Conservation (phyloP, 2,329 filamentous ascomycete genomes). For the Colletotrichum sp. region DNA sequence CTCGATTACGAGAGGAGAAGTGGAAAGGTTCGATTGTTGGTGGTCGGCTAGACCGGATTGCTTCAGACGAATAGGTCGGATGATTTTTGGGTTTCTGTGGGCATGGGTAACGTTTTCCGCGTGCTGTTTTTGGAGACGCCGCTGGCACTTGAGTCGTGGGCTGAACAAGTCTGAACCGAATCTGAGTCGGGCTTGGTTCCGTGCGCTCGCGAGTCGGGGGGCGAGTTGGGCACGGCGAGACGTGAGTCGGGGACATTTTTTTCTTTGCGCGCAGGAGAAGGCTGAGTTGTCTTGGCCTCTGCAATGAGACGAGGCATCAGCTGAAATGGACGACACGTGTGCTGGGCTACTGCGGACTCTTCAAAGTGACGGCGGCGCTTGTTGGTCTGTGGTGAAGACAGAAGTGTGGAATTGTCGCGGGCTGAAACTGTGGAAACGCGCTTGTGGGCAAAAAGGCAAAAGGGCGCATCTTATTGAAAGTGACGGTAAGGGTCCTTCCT, state of each 20-base stretch:
- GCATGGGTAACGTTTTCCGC: neutral
- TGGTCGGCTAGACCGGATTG: neutral
- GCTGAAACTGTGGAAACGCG: constrained; percentile 18
- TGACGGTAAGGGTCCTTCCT: neutral
- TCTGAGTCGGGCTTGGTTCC: neutral
- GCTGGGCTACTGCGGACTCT: neutral
- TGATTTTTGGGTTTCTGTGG: neutral
- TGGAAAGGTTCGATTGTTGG: neutral
- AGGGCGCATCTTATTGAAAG: neutral
- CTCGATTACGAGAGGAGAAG: neutral
- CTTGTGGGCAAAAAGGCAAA: neutral
- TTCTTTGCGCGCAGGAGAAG: neutral
- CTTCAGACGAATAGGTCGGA: constrained; percentile 10
- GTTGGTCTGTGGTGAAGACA: neutral
- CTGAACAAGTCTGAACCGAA: neutral
- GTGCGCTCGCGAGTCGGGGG: neutral
- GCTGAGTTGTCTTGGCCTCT: neutral
- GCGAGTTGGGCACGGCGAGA: neutral
- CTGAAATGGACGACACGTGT: neutral
- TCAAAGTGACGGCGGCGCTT: neutral
- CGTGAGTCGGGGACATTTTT: neutral
- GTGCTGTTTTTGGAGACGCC: neutral
- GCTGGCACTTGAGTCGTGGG: neutral
- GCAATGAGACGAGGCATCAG: neutral
- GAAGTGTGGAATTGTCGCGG: constrained; percentile 10